Evolutionary conservation across 805 yeast species (phyloP), one percentile per base, ranked within the genome.

Genomic region (Cyberlindnera subsufficiens): DNA sequence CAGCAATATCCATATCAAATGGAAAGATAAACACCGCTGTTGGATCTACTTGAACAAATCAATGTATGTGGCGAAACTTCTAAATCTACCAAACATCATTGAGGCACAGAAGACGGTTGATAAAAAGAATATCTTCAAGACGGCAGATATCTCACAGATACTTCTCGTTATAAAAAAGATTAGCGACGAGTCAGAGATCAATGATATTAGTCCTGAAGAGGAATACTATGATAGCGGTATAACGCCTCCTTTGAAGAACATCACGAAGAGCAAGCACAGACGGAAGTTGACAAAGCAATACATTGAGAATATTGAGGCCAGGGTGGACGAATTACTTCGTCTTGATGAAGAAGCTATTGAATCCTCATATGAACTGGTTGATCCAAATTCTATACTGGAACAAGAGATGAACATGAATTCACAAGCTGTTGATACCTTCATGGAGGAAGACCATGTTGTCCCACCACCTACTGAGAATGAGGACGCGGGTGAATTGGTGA

Each of bases 31-130:
- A 39, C 75, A 82, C 35, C 78, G 87, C 46, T 97, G 97, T 0
- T 73, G 87, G 17, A 78, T 91, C 3, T 72, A 75, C 18, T 74
- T 93, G n/a, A 76, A 79, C 46, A 82, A 79, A 35, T 72, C 77
- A 13, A 61, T 80, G 47, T 91, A 86, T 60, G 88, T 86, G 6
- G 96, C 95, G 0, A 80, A 87, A 49, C 66, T 93, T 30, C 78
- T 93, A n/a, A 91, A 90, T 54, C 67, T 93, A 49, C 99, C 99
- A 0, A 86, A 96, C 0, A 64, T 90, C 4, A 75, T 86, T 9
- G 99, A 93, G 60, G 78, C 86, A 6, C 87, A 83, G 60, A 93
- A 93, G 63, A 81, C 96, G 5, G 77, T 90, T 19, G 99, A 93
- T 60, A 77, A 79, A 55, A 91, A 91, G 60, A 93, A 88, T 58